Evolutionary conservation across 495 filamentous ascomycete genomes (phyloP).

Genomic region (Stereocaulon alpinum): DNA sequence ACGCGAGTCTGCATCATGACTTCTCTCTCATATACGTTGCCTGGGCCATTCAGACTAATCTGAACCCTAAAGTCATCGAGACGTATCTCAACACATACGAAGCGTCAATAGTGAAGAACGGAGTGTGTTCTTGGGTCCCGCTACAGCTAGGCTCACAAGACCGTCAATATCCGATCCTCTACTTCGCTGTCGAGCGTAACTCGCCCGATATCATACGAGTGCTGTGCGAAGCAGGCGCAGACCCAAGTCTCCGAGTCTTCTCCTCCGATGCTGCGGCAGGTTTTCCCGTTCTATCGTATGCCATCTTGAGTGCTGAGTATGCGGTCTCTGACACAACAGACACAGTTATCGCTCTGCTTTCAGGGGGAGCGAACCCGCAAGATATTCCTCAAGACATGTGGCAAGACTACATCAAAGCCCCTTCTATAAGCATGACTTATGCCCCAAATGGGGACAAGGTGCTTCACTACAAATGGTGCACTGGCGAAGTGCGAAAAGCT

Average conservation of each 20-base stretch:
- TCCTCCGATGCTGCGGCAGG: background rate
- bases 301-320: conserved; percentile 13
- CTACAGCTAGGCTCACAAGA: background rate
- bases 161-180: conserved; percentile 5
- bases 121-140: background rate
- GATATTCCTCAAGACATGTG: conserved; percentile 17
- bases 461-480: background rate
- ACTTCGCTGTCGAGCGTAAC: conserved; percentile 18
- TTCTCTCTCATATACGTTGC: conserved; percentile 1
- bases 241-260: conserved; percentile 1
- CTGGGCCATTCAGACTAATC: conserved; percentile 11
- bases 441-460: background rate
- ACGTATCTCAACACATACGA: conserved; percentile 10
- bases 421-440: background rate
- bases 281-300: conserved; percentile 11
- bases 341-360: conserved; percentile 10
- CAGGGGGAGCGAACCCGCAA: conserved; percentile 10
- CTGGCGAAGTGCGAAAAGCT: conserved; percentile 8
- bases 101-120: background rate
- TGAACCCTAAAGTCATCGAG: conserved; percentile 1
- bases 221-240: conserved; percentile 12
- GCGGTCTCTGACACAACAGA: conserved; percentile 7
- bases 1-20: conserved; percentile 5
- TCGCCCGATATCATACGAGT: conserved; percentile 7
- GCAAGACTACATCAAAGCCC: conserved; percentile 12